These are phyloP conservation scores for Yamadazyma akitaensis DNA, from an alignment of 805 yeast genomes.

Conservation along the genomic window DNA sequence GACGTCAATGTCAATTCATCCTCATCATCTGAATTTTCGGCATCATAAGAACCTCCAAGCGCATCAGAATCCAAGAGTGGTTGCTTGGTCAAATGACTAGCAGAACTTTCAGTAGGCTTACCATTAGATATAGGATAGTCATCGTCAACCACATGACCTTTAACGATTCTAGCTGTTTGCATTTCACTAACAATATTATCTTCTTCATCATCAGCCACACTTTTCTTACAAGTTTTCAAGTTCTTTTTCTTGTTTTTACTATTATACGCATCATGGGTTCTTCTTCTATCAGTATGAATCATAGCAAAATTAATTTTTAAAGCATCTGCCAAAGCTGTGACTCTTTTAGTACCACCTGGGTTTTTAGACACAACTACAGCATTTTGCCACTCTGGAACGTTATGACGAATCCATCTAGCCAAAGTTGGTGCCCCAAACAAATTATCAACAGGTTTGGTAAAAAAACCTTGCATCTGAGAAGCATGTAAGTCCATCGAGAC, in stretches of 20 bases:
- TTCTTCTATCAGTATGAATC: conserved; percentile 97
- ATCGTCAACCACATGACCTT: conserved; percentile 96
- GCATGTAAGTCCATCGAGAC: conserved; percentile 97
- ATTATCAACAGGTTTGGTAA: conserved; percentile 95
- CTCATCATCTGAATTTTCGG: conserved; percentile 74
- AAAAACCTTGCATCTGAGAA: conserved; percentile 98
- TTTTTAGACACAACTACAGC: conserved; percentile 98
- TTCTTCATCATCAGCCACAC: conserved; percentile 47
- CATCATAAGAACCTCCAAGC: conserved; percentile 78
- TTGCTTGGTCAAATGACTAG: conserved; percentile 9
- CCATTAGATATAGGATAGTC: conserved; percentile 39
- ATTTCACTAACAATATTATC: conserved; percentile 73
- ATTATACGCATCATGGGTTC: conserved; percentile 64
- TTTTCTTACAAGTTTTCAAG: conserved; percentile 26
- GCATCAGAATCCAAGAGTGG: conserved; percentile 46
- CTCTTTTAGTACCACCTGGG: conserved; percentile 98
- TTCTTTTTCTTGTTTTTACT: conserved; percentile 42
- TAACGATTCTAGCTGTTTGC: conserved; percentile 93
- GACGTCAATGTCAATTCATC: conserved; percentile 62
- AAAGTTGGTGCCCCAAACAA: conserved; percentile 94
- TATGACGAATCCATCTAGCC: conserved; percentile 92
- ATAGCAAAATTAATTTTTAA: conserved; percentile 95
- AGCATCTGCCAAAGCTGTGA: conserved; percentile 96
- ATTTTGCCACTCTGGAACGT: conserved; percentile 77
- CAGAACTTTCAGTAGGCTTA: neutral